Evolutionary conservation across 345 rosid species (phyloP).

Genomic region (Lumnitzera littorea): DNA sequence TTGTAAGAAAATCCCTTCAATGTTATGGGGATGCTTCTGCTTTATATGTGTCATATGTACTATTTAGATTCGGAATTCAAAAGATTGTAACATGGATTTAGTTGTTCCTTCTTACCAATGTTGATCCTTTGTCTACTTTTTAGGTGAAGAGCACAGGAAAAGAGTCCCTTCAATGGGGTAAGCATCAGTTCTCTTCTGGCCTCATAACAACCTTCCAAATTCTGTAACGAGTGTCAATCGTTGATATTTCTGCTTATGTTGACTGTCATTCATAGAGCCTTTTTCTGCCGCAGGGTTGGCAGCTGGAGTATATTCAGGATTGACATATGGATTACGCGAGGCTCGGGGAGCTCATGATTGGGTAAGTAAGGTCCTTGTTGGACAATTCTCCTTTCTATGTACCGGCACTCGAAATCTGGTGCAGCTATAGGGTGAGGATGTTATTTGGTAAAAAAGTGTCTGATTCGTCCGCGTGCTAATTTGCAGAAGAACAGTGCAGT

Average conservation of each 20-base stretch:
- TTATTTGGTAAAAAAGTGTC: no score
- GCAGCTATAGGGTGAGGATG: no score
- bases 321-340: conserved; percentile 67
- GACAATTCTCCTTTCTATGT: no score
- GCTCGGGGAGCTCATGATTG: conserved; percentile 84
- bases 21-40: no score
- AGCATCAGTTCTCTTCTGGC: conserved; percentile 6
- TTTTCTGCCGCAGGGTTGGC: conserved; percentile 41
- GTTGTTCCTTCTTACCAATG: background rate
- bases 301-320: conserved; percentile 73
- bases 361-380: conserved; percentile 7
- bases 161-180: conserved; percentile 82
- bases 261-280: no score
- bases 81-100: background rate
- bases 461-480: no score
- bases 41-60: no score
- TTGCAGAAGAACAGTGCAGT: conserved; percentile 51
- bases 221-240: no score
- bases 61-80: background rate
- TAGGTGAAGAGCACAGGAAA: conserved; percentile 80
- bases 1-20: no score
- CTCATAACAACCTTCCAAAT: no score
- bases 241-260: no score
- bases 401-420: no score
- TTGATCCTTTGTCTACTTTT: background rate